Conservation (phyloP, 2,329 filamentous ascomycete species). For the Pseudogymnoascus sp. region DNA sequence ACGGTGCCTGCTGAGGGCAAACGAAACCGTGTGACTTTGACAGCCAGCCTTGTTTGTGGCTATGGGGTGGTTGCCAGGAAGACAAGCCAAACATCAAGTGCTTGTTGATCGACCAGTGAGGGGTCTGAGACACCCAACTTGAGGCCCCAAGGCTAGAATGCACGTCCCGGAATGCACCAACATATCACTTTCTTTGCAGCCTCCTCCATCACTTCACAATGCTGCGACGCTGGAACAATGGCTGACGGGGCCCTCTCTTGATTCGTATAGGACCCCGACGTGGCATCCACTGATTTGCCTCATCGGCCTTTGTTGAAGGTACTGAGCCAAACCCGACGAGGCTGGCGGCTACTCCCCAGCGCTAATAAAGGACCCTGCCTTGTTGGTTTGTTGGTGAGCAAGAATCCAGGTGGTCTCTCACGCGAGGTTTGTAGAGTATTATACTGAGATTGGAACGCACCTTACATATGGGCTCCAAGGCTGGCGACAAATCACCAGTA, state of each 20-base stretch:
- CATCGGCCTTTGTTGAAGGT: slow-evolving; percentile 34
- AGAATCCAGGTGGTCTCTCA: background rate
- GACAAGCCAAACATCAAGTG: background rate
- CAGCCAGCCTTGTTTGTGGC: background rate
- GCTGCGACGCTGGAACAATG: background rate
- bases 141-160: background rate
- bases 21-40: background rate
- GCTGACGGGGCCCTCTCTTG: background rate
- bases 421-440: background rate
- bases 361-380: background rate
- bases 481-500: background rate
- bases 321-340: background rate
- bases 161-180: background rate
- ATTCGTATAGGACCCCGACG: background rate
- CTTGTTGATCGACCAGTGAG: background rate
- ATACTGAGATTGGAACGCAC: background rate
- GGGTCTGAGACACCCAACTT: background rate
- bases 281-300: background rate
- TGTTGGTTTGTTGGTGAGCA: background rate
- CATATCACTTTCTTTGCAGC: background rate
- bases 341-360: background rate
- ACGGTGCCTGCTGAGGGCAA: background rate
- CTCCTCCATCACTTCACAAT: background rate
- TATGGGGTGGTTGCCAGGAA: background rate
- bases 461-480: background rate